Conservation (phyloP, 75 land plant species). For the Larix kaempferi region DNA sequence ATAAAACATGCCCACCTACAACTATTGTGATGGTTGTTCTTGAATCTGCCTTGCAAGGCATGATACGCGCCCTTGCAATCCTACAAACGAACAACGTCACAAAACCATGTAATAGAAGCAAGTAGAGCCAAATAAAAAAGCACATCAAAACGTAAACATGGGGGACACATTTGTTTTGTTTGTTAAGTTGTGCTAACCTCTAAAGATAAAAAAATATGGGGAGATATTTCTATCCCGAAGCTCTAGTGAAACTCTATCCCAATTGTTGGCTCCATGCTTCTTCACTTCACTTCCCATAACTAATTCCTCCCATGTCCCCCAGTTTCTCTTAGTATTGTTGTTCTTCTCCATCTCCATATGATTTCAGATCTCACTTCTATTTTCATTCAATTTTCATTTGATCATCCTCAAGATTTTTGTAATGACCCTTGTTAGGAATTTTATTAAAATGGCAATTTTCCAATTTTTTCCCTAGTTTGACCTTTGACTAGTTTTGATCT, state of each 20-base stretch:
- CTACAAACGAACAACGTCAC: not conserved
- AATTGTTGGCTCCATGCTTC: slow-evolving; percentile 53
- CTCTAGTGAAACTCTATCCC: slow-evolving; percentile 63
- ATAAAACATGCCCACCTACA: not conserved
- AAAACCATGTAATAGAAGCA: not conserved
- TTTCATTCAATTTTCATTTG: too few relatives aligned
- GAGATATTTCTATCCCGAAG: slow-evolving; percentile 35
- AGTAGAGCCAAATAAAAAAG: not conserved
- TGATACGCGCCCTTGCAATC: slow-evolving; percentile 21
- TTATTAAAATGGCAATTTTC: too few relatives aligned
- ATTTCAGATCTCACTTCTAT: too few relatives aligned
- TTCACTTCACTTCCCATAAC: slow-evolving; percentile 62
- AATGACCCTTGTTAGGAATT: too few relatives aligned
- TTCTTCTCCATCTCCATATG: not conserved
- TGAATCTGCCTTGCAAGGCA: slow-evolving; percentile 2
- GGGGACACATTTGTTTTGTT: not conserved
- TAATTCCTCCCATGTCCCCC: slow-evolving; percentile 83
- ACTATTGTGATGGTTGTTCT: not conserved
- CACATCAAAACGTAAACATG: not conserved
- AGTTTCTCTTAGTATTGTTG: not conserved
- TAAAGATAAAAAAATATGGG: slow-evolving; percentile 12
- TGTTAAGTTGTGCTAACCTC: slow-evolving; percentile 7
- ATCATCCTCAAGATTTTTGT: too few relatives aligned
- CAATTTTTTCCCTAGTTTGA: too few relatives aligned
- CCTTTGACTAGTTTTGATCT: too few relatives aligned